Percentiles rank a stretch among this genome's conserved stretches.
Evolutionary conservation across 495 filamentous ascomycete genomes (phyloP).

Genomic region (Lasiosphaeria ovina): DNA sequence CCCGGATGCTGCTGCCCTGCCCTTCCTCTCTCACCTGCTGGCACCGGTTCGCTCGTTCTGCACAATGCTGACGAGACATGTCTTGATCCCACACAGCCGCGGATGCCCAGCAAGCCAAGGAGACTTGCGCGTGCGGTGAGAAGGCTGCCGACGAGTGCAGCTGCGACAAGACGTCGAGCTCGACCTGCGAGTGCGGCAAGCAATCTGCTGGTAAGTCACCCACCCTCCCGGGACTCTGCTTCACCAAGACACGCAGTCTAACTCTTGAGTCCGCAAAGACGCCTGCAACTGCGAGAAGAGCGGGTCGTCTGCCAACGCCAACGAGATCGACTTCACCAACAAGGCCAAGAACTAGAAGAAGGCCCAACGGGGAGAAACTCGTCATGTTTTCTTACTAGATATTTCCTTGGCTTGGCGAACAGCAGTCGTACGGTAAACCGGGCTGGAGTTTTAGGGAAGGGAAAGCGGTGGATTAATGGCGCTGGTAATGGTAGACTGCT

Average conservation of each 20-base stretch:
- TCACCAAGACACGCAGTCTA: too few species aligned
- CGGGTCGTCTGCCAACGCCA: conserved; percentile 42
- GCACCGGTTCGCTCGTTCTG: too few species aligned
- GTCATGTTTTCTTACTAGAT: neutral
- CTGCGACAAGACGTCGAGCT: conserved; percentile 71
- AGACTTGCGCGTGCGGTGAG: conserved; percentile 83
- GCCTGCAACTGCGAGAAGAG: conserved; percentile 82
- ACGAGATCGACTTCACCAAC: conserved; percentile 82
- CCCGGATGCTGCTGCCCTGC: too few species aligned
- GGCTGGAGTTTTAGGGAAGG: too few species aligned
- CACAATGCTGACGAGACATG: neutral
- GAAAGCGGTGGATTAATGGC: too few species aligned
- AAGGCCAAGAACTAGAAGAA: conserved; percentile 37
- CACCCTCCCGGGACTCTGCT: too few species aligned
- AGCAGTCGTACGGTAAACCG: too few species aligned
- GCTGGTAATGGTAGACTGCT: too few species aligned
- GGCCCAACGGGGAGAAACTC: neutral
- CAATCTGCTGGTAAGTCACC: conserved; percentile 59
- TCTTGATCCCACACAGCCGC: conserved; percentile 32
- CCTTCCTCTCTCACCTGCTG: too few species aligned
- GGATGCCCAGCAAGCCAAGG: conserved; percentile 35
- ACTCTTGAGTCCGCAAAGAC: conserved; percentile 38
- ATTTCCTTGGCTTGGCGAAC: too few species aligned
- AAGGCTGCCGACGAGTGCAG: conserved; percentile 79
- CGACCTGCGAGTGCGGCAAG: conserved; percentile 83